These are phyloP conservation scores for Colletotrichum tropicale DNA, from an alignment of 2,329 filamentous ascomycete genomes.

Conservation along the genomic window DNA sequence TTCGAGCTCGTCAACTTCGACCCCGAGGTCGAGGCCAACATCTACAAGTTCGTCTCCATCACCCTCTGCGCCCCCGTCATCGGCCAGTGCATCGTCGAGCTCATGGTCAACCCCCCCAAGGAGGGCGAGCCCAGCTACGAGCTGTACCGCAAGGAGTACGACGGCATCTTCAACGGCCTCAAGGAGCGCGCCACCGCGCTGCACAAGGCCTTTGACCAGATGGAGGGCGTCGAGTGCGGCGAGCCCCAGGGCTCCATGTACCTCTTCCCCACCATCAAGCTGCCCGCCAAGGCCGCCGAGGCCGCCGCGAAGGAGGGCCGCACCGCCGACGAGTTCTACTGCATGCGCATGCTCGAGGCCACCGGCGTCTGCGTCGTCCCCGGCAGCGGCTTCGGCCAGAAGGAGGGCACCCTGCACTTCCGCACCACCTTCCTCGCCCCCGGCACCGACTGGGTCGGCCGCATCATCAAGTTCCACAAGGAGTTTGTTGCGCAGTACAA, in stretches of 20 bases:
- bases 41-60: conserved; percentile 99
- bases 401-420: conserved; percentile 90
- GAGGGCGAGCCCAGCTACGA: conserved; percentile 83
- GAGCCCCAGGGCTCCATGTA: conserved; percentile 97
- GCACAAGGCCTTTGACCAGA: conserved; percentile 87
- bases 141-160: conserved; percentile 86
- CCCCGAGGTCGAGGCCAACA: conserved; percentile 82
- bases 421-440: conserved; percentile 96
- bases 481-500: conserved; percentile 86
- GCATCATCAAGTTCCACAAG: conserved; percentile 88
- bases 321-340: conserved; percentile 91
- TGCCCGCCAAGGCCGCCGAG: conserved; percentile 77
- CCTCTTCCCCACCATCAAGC: conserved; percentile 91
- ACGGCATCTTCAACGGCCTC: conserved; percentile 79
- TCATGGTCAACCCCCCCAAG: conserved; percentile 96
- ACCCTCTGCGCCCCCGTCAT: conserved; percentile 95
- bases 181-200: conserved; percentile 81
- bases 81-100: conserved; percentile 93
- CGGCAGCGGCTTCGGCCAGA: conserved; percentile 93
- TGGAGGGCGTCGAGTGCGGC: conserved; percentile 95
- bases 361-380: conserved; percentile 95
- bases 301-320: conserved; percentile 78
- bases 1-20: conserved; percentile 96
- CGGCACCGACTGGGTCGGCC: conserved; percentile 91
- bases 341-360: conserved; percentile 85